Evolutionary conservation across 2,329 filamentous ascomycete genomes (phyloP).

Genomic region (Penicillium sp.): DNA sequence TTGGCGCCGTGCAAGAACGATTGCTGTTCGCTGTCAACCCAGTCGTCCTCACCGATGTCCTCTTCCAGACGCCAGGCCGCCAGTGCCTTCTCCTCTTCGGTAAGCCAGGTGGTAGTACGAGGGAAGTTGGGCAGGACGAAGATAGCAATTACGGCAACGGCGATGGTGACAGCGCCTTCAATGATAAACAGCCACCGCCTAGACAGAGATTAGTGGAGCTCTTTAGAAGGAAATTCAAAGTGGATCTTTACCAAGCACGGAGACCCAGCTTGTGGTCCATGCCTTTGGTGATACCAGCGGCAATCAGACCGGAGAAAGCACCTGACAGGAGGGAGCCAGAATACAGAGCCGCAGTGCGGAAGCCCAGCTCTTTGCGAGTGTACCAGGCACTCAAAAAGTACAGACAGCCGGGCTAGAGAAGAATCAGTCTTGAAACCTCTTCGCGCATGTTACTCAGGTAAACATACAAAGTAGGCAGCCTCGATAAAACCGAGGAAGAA

Average conservation of each 20-base stretch:
- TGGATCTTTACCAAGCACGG: slow-evolving; percentile 49
- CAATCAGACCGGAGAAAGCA: slow-evolving; percentile 68
- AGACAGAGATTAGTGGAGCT: slow-evolving; percentile 27
- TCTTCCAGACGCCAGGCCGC: slow-evolving; percentile 64
- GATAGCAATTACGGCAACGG: slow-evolving; percentile 58
- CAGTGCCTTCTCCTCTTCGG: slow-evolving; percentile 58
- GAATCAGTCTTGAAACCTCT: background rate
- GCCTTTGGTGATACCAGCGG: slow-evolving; percentile 66
- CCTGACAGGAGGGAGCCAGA: slow-evolving; percentile 69
- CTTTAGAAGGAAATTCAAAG: too few relatives aligned
- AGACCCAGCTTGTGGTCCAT: slow-evolving; percentile 60
- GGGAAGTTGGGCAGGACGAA: slow-evolving; percentile 70
- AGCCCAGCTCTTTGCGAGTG: slow-evolving; percentile 31
- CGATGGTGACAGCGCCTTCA: slow-evolving; percentile 66
- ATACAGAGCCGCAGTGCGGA: slow-evolving; percentile 52
- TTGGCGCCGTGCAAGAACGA: slow-evolving; percentile 53
- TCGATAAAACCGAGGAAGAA: slow-evolving; percentile 48
- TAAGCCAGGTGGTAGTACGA: slow-evolving; percentile 60
- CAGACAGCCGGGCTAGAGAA: slow-evolving; percentile 36
- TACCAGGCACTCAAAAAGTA: slow-evolving; percentile 36
- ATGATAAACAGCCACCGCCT: slow-evolving; percentile 68
- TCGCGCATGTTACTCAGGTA: background rate
- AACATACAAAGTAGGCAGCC: slow-evolving; percentile 47
- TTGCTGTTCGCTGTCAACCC: slow-evolving; percentile 58
- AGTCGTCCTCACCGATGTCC: slow-evolving; percentile 66